Base-by-base conservation (phyloP, 169 alveolate genomes). In the Eimeria praecox region DNA sequence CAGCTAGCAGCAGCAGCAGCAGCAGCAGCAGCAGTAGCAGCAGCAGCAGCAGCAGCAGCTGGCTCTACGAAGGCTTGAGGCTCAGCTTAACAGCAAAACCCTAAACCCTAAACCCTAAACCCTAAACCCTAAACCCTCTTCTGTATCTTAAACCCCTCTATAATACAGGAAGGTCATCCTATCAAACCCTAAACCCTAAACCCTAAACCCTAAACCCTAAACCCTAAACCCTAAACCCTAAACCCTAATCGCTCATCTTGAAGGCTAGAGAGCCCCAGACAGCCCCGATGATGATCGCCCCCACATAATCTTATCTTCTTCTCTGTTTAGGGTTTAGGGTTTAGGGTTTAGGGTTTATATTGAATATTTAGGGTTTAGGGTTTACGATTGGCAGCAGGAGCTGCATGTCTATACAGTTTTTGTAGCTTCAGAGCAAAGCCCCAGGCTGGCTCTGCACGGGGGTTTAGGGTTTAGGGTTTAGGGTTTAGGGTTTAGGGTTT, bases 301-400 rank as follows among this genome's bases (percentile, higher is more conserved):
- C 85, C 49, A 38, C 85, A 73, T 5, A 73, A 33, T n/a, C 85
- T 73, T 10, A n/a, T 24, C 40, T 64, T 73, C 85, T 38, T 38
- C n/a, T n/a, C 49, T 33, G 85, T 73, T 33, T 73, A 73, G 85
- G 85, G 85, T 73, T 73, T 73, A 38, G 85, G 85, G 85, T 73
- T 73, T 73, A 52, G 59, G 59, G 59, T 52, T 52, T 52, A 52
- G 59, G 59, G 59, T 52, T 52, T 9, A 52, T 52, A 9, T 52
- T 9, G 14, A 52, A n/a, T n/a, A n/a, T n/a, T n/a, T n/a, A 52
- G 59, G 59, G 6, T 52, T 52, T 52, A 52, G 59, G 59, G 59
- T 52, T 52, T 52, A 52, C 20, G 59, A 14, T 52, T 52, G 6
- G 49, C 42, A 30, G 78, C 78, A 9, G 59, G 6, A 52, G 59